These are phyloP conservation scores for Pseudovirgaria hyperparasitica DNA, from an alignment of 2,329 filamentous ascomycete genomes.

Conservation along the genomic window DNA sequence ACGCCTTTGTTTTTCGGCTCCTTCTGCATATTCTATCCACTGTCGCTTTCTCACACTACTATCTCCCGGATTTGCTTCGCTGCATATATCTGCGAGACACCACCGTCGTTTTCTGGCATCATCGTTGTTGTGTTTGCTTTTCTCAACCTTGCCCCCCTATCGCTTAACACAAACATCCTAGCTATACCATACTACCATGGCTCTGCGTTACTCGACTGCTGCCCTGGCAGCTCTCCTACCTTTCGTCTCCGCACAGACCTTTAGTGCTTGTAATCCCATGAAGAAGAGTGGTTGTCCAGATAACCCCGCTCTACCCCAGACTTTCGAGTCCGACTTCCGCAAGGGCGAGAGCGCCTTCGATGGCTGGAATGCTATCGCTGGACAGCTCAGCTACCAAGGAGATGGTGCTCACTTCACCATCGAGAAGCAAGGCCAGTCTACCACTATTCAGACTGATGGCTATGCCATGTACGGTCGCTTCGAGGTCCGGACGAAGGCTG, in stretches of 20 bases:
- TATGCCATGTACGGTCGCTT: conserved; percentile 79
- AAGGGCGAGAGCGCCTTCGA: conserved; percentile 22
- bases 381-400: conserved; percentile 29
- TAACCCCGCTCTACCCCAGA: conserved; percentile 29
- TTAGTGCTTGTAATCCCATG: conserved; percentile 31
- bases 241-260: conserved; percentile 28
- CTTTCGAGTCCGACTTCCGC: conserved; percentile 31
- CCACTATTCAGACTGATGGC: conserved; percentile 63
- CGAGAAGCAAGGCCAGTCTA: conserved; percentile 34
- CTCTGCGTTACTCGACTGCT: too few species aligned
- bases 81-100: too few species aligned
- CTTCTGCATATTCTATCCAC: too few species aligned
- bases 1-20: too few species aligned
- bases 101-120: too few species aligned
- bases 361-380: conserved; percentile 25
- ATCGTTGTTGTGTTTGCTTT: too few species aligned
- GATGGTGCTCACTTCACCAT: conserved; percentile 40
- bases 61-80: too few species aligned
- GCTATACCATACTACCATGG: too few species aligned
- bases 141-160: too few species aligned
- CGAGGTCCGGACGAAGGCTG: conserved; percentile 66
- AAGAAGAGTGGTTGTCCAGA: conserved; percentile 32
- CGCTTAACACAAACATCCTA: too few species aligned
- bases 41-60: too few species aligned
- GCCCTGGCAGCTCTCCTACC: conserved; percentile 17